phyloP scores from a whole-genome alignment of 495 filamentous ascomycete species.

The Cercophora newfieldiana region DNA sequence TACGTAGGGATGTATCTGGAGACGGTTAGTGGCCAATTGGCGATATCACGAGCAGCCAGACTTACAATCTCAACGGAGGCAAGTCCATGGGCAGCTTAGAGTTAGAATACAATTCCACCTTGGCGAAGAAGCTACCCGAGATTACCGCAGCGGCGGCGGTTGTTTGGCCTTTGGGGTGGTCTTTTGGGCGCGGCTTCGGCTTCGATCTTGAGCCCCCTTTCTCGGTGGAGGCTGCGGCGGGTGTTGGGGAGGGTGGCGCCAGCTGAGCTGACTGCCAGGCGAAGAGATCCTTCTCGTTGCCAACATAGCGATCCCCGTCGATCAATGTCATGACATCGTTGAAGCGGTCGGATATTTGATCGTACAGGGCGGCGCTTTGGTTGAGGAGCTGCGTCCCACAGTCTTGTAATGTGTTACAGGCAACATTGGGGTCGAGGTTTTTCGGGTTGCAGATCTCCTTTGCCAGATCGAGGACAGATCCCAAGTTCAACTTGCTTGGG shows the following conservation, averaged over 20 bases:
- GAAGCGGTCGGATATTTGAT: slow-evolving; percentile 59
- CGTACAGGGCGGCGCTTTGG: slow-evolving; percentile 52
- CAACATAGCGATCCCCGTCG: slow-evolving; percentile 63
- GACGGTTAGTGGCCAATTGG: slow-evolving; percentile 4
- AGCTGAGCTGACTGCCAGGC: slow-evolving; percentile 40
- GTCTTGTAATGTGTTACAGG: slow-evolving; percentile 31
- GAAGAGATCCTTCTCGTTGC: slow-evolving; percentile 62
- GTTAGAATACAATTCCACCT: slow-evolving; percentile 76
- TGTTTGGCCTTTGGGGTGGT: slow-evolving; percentile 35
- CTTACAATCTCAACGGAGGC: slow-evolving; percentile 64
- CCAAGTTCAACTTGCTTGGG: slow-evolving; percentile 39
- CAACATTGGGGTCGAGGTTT: slow-evolving; percentile 38
- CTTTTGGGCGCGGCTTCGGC: slow-evolving; percentile 33
- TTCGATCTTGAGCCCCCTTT: slow-evolving; percentile 22
- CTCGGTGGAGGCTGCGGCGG: slow-evolving; percentile 6
- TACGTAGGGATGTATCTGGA: slow-evolving; percentile 65
- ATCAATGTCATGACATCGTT: slow-evolving; percentile 66
- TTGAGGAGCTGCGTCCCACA: slow-evolving; percentile 44
- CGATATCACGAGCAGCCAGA: slow-evolving; percentile 15
- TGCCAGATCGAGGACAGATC: slow-evolving; percentile 40
- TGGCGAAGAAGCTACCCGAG: slow-evolving; percentile 65
- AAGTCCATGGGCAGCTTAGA: slow-evolving; percentile 68
- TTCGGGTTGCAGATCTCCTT: slow-evolving; percentile 34
- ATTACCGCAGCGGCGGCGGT: slow-evolving; percentile 42
- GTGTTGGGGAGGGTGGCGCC: slow-evolving; percentile 21